These are phyloP conservation scores for Leavenworthia alabamica DNA, from an alignment of 345 rosid genomes.

Conservation along the genomic window DNA sequence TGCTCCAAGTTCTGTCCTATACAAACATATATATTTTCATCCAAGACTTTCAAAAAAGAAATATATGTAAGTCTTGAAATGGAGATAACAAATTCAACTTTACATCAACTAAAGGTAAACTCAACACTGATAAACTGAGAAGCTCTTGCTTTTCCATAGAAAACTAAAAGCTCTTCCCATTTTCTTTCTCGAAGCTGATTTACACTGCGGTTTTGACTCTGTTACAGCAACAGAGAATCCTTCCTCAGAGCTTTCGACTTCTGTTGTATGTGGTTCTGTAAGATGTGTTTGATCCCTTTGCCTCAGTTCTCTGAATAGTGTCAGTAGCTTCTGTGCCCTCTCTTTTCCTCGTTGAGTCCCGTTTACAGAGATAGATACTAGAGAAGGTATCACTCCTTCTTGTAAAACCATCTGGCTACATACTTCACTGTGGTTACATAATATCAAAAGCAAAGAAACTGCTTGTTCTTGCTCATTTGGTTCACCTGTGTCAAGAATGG, in stretches of 20 bases:
- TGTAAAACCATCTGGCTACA: conserved; percentile 83
- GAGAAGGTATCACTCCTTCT: conserved; percentile 95
- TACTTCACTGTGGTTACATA: conserved; percentile 65
- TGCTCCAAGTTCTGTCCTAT: too few relatives aligned
- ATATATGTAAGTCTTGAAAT: too few relatives aligned
- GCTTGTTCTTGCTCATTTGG: conserved; percentile 79
- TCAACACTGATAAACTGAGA: conserved; percentile 54
- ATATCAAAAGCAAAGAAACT: conserved; percentile 54
- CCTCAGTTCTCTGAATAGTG: conserved; percentile 83
- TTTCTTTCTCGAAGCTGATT: conserved; percentile 62
- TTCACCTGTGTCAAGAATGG: conserved; percentile 62
- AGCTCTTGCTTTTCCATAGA: conserved; percentile 87
- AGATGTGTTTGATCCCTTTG: conserved; percentile 56
- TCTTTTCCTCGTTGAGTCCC: conserved; percentile 80
- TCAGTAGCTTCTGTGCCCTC: conserved; percentile 75
- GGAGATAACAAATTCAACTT: conserved; percentile 24
- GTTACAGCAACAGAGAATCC: conserved; percentile 29
- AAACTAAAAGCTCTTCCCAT: conserved; percentile 73
- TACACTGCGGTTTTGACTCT: conserved; percentile 60
- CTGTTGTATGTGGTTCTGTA: conserved; percentile 19
- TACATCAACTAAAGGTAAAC: conserved; percentile 30
- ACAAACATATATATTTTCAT: too few relatives aligned
- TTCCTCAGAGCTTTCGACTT: conserved; percentile 29
- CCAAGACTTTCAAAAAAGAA: too few relatives aligned
- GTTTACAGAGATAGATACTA: conserved; percentile 80